Evolutionary conservation across 1,139 yeast species (phyloP).

Genomic region (Lodderomyces metapsilosis): DNA sequence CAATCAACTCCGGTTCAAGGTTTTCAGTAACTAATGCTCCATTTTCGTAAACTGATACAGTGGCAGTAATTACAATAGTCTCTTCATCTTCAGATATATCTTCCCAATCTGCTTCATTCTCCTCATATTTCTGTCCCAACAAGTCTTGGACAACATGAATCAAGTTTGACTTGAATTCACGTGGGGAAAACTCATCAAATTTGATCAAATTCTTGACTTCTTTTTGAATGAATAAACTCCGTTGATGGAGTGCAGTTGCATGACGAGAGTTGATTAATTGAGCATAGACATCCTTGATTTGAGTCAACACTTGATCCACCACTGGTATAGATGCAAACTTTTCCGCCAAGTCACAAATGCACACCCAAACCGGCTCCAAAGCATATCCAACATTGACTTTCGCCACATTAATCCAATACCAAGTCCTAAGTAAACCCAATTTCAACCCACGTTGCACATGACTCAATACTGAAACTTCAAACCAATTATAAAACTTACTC

Average conservation of each 20-base stretch:
- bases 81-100: slow-evolving; percentile 16
- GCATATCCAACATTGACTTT: slow-evolving; percentile 2
- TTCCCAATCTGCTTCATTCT: slow-evolving; percentile 13
- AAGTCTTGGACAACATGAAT: slow-evolving; percentile 24
- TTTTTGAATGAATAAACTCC: slow-evolving; percentile 23
- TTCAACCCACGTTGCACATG: background rate
- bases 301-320: slow-evolving; percentile 4
- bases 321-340: slow-evolving; percentile 5
- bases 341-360: background rate
- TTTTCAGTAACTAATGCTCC: slow-evolving; percentile 8
- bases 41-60: slow-evolving; percentile 24
- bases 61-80: slow-evolving; percentile 29
- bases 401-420: slow-evolving; percentile 2
- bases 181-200: slow-evolving; percentile 18
- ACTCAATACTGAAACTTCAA: slow-evolving; percentile 5
- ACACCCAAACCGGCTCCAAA: slow-evolving; percentile 4
- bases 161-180: slow-evolving; percentile 14
- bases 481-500: slow-evolving; percentile 6
- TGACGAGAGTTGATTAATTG: slow-evolving; percentile 11
- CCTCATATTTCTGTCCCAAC: slow-evolving; percentile 13
- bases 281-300: background rate
- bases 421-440: slow-evolving; percentile 3
- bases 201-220: slow-evolving; percentile 31
- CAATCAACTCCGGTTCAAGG: slow-evolving; percentile 1
- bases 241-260: slow-evolving; percentile 17